Base-by-base conservation (phyloP, 2,329 filamentous ascomycete species). In the Fusarium pseudonygamai region DNA sequence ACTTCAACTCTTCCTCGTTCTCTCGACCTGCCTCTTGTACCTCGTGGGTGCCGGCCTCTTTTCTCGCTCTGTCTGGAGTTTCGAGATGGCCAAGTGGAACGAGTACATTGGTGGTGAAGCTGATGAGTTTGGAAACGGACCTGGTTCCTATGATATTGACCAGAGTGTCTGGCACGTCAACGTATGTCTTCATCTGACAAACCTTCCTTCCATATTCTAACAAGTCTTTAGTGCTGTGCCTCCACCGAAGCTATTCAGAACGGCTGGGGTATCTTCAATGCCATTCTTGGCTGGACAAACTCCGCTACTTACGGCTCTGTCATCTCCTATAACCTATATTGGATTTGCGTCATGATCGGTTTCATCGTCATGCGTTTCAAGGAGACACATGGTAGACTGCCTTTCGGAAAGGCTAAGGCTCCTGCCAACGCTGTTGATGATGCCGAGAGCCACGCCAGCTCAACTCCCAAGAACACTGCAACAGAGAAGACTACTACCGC, bases 241-340 rank as follows among this genome's bases (percentile, higher is more conserved):
- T 91, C 94, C 0, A 84, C 89, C 62, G 82, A 91, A 39, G 90
- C 93, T 68, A 91, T 93, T 46, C 92, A 92, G 52, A 91, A 92
- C 46, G 93, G 93, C 49, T 97, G 94, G 94, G 93, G 93, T 56
- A 90, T 97, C 75, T 95, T 97, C 87, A 96, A 97, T 77, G 91
- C 93, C 66, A 87, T 97, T 60, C 86, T 97, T 16, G 94, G 95
- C 66, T 97, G 95, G 95, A 89, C 91, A 69, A 97, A 97, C 84
- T 94, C 93, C 18, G 95, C 93, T 10, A 97, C 94, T 4, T 95
- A 96, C 77, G 94, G 94, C 58, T 95, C 93, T 3, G 92, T 97
- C 72, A 90, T 97, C 71, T 91, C 93, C 3, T 97, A 97, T 84
- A 97, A 96, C 80, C 66, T 96, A 22, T 97, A 97, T 84, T 97